Base-by-base conservation (phyloP, 2,329 filamentous ascomycete species). In the Colletotrichum magnum region DNA sequence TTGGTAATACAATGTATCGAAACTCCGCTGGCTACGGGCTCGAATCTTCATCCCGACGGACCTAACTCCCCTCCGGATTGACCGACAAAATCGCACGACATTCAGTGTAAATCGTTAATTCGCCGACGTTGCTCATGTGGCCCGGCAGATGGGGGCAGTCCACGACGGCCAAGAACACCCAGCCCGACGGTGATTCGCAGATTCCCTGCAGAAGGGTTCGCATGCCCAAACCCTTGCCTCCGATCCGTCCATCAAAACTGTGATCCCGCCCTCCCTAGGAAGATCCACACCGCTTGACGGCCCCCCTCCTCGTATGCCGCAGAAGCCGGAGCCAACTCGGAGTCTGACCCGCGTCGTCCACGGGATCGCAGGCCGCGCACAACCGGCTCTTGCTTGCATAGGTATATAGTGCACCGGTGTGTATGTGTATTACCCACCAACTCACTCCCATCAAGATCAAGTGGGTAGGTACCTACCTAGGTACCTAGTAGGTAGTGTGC, bases 311-410 rank as follows among this genome's bases (percentile, higher is more conserved):
- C 28, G 48, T 41, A 36, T 68, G 52, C 62, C 43, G 62, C 32
- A n/a, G 66, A 45, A 24, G 32, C 36, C 50, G 62, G 62, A 69
- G 36, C 56, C 50, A 60, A 15, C 28, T 52, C 57, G 57, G 51
- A 67, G 67, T 57, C 67, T 51, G 67, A 67, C 39, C 66, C 61
- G 36, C 57, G 58, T 66, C 51, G 15, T 26, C 47, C 66, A 43
- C 51, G 62, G 41, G 41, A 43, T 43, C 41, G 13, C 41, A 15
- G 41, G 41, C 16, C 41, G 41, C 41, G 10, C 32, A 36, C 32
- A 36, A 7, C 32, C 10, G 32, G 32, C 10, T 36, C 32, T 36
- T 36, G 32, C 32, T 36, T 36, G 9, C 32, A 32, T 32, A 6
- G 18, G 18, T 18, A 2, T 4, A 36, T 36, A 36, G 32, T 36